phyloP scores from a whole-genome alignment of 2,329 filamentous ascomycete species.

The Chrysosphaeria jannelii region DNA sequence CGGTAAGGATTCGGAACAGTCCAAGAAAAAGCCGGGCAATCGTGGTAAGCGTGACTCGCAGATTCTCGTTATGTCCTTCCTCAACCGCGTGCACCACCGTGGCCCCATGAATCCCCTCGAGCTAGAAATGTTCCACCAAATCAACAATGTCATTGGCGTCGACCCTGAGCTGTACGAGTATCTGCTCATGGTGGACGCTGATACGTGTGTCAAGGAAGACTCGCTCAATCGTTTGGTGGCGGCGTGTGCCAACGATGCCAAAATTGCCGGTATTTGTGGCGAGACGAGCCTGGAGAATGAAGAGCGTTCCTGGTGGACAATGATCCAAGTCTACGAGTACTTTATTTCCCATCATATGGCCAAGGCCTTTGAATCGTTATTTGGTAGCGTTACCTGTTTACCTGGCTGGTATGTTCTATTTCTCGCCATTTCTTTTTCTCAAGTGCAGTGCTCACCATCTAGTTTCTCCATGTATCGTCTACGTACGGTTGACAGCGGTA shows the following conservation, averaged over 20 bases:
- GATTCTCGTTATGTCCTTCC: slow-evolving; percentile 83
- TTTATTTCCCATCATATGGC: slow-evolving; percentile 93
- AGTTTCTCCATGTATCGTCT: slow-evolving; percentile 99
- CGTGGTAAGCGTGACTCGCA: slow-evolving; percentile 97
- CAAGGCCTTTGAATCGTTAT: slow-evolving; percentile 93
- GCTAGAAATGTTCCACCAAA: slow-evolving; percentile 93
- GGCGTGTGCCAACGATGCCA: slow-evolving; percentile 73
- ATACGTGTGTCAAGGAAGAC: slow-evolving; percentile 81
- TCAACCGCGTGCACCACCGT: slow-evolving; percentile 90
- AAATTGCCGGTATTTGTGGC: slow-evolving; percentile 91
- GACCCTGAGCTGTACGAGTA: slow-evolving; percentile 96
- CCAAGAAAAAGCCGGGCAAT: slow-evolving; percentile 79
- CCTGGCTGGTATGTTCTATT: slow-evolving; percentile 61
- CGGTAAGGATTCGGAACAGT: slow-evolving; percentile 83
- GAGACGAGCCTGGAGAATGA: slow-evolving; percentile 93
- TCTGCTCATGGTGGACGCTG: slow-evolving; percentile 87
- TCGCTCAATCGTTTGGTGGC: slow-evolving; percentile 78
- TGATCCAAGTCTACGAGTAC: slow-evolving; percentile 99
- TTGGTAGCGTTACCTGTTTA: slow-evolving; percentile 93
- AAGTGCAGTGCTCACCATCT: neutral
- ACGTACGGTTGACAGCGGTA: slow-evolving; percentile 75
- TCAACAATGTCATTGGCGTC: slow-evolving; percentile 97
- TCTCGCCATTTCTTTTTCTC: neutral
- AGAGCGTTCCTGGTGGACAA: slow-evolving; percentile 88
- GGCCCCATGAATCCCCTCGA: slow-evolving; percentile 86